Percentiles rank a stretch among this genome's conserved stretches.
Conservation (phyloP, 2,329 filamentous ascomycete species). For the Aspergillus felis region DNA sequence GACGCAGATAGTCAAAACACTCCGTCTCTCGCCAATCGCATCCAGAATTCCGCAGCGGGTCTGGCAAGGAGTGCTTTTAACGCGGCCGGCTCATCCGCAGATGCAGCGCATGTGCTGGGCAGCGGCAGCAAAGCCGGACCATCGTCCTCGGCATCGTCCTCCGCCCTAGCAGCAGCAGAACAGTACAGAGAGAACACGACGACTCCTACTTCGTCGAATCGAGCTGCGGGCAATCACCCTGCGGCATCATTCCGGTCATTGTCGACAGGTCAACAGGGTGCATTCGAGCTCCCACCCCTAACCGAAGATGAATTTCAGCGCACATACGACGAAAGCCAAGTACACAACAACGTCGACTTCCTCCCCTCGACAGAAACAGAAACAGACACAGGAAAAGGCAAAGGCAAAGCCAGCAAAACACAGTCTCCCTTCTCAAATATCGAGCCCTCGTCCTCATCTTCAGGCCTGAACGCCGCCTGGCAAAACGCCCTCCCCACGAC, state of each 20-base stretch:
- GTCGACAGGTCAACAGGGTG: conserved; percentile 8
- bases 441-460: conserved; percentile 9
- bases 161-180: conserved; percentile 17
- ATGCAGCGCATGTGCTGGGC: conserved; percentile 19
- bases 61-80: conserved; percentile 32
- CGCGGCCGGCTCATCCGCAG: conserved; percentile 15
- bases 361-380: background rate
- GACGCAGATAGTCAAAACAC: conserved; percentile 10
- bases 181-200: conserved; percentile 9
- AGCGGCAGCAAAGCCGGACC: conserved; percentile 19
- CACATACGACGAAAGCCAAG: conserved; percentile 7
- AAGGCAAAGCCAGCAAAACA: conserved; percentile 4
- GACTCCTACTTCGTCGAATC: conserved; percentile 6
- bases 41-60: conserved; percentile 33
- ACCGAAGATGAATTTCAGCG: conserved; percentile 22
- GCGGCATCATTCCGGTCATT: conserved; percentile 22
- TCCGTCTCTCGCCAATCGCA: conserved; percentile 23
- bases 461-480: conserved; percentile 14
- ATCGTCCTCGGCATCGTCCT: conserved; percentile 9
- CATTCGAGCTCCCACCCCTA: conserved; percentile 15
- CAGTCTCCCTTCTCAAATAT: background rate
- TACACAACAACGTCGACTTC: background rate
- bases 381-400: conserved; percentile 13
- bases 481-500: conserved; percentile 8
- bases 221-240: background rate